These are phyloP conservation scores for Nitzschia sp. DNA, from an alignment of 108 stramenopile genomes.

Conservation along the genomic window DNA sequence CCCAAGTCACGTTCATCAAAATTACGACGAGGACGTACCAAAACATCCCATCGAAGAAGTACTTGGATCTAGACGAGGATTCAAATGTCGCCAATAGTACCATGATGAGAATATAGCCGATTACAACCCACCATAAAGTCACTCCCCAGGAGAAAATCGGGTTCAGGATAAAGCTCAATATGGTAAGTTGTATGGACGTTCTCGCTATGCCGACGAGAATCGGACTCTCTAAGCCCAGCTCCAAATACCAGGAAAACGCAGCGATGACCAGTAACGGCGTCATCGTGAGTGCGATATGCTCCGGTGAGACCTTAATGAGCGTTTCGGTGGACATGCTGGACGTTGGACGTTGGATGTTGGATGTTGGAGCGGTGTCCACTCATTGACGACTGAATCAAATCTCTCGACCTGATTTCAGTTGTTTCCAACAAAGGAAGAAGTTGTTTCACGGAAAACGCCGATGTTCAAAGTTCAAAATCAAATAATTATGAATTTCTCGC, in stretches of 20 bases:
- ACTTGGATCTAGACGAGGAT: constrained; percentile 63
- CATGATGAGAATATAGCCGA: constrained; percentile 63
- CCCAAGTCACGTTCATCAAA: constrained; percentile 42
- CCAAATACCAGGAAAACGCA: constrained; percentile 20
- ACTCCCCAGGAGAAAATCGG: constrained; percentile 69
- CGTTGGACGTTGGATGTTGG: no score
- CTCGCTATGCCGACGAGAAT: constrained; percentile 40
- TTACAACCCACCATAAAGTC: constrained; percentile 36
- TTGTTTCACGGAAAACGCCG: no score
- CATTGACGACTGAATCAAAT: no score
- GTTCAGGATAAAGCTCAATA: constrained; percentile 72
- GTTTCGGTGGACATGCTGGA: neutral
- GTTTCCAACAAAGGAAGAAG: no score
- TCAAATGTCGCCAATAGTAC: constrained; percentile 73
- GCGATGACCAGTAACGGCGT: constrained; percentile 29
- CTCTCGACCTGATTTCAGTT: no score
- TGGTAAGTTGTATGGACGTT: constrained; percentile 69
- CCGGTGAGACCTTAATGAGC: constrained; percentile 37
- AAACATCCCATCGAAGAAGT: constrained; percentile 62
- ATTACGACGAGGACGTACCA: constrained; percentile 43
- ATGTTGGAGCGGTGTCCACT: no score
- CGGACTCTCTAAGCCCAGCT: constrained; percentile 40
- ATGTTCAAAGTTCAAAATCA: no score
- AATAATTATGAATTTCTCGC: no score
- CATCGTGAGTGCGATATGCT: constrained; percentile 24